Evolutionary conservation across 2,329 filamentous ascomycete genomes (phyloP), one percentile per base, ranked within the genome.

Genomic region (Colletotrichum musae): DNA sequence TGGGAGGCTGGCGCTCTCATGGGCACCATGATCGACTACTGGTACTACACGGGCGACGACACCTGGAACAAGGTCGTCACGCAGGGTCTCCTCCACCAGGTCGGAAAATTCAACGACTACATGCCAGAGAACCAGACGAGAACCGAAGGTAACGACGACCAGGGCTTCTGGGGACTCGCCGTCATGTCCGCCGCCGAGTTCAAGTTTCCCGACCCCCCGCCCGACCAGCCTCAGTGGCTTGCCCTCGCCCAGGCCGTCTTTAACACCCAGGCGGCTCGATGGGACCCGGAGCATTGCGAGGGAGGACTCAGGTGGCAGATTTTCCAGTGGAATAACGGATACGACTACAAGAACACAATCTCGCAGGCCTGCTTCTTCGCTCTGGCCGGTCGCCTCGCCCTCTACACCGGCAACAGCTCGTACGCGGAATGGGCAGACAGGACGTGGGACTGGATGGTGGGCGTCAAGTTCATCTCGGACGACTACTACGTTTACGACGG

Each of bases 241-340:
- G 89, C 90, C 5, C 86, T 96, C 13, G 93, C 91, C 2, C 90
- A 94, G 77, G 92, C 91, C 58, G 92, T 94, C 36, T 97, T 96
- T 83, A 94, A 97, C 78, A 91, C 90, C 2, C 93, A 95, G 75
- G 90, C 89, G 2, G 83, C 84, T 32, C 88, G 93, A 45, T 96
- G 93, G 94, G 93, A 95, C 71, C 83, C 78, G 1, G 79, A 84
- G 1, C 82, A 88, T 59, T 97, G 94, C 74, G 85, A 84, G n/a
- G 94, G 94, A 48, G 94, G 94, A 6, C 79, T 96, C 58, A 88
- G 92, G 71, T 95, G 93, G 93, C 94, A 97, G 80, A 94, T 97
- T 56, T 95, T 93, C 77, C 85, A 88, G 1, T 94, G 93, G 84
- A 96, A 97, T 77, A 89, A 87, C 48, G 94, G 94, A 15, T 97